phyloP scores from a whole-genome alignment of 805 yeast genomes.

The Saturnispora halmiae region DNA sequence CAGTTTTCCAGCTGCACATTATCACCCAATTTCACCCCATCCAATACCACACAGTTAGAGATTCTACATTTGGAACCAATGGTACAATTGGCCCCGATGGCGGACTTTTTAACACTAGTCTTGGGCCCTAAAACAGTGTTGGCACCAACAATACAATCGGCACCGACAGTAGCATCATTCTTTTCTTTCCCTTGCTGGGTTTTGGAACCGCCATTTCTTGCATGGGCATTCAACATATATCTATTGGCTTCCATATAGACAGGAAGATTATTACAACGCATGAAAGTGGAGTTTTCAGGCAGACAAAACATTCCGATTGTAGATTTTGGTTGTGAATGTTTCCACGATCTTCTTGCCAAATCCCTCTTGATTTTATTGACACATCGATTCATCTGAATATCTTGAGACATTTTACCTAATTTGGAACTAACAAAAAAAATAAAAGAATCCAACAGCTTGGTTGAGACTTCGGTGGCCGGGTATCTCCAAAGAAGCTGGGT shows the following conservation, averaged over 20 bases:
- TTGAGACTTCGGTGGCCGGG: slow-evolving; percentile 70
- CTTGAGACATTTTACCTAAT: slow-evolving; percentile 27
- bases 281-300: slow-evolving; percentile 61
- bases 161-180: slow-evolving; percentile 71
- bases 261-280: slow-evolving; percentile 68
- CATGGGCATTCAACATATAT: slow-evolving; percentile 56
- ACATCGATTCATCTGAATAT: slow-evolving; percentile 33
- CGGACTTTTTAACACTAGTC: slow-evolving; percentile 79
- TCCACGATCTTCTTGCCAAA: slow-evolving; percentile 88
- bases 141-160: slow-evolving; percentile 72
- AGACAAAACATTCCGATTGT: slow-evolving; percentile 61
- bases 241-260: slow-evolving; percentile 89
- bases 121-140: slow-evolving; percentile 65
- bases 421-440: slow-evolving; percentile 56
- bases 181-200: slow-evolving; percentile 26
- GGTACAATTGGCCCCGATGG: slow-evolving; percentile 62
- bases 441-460: slow-evolving; percentile 63
- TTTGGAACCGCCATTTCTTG: slow-evolving; percentile 25
- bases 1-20: slow-evolving; percentile 78
- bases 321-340: slow-evolving; percentile 49
- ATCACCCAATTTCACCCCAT: slow-evolving; percentile 65
- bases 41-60: slow-evolving; percentile 75
- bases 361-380: slow-evolving; percentile 70
- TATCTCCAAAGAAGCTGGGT: slow-evolving; percentile 86
- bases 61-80: slow-evolving; percentile 84